These are phyloP conservation scores for Oryza australiensis DNA, from an alignment of 176 grass and related monocot species.

Conservation along the genomic window DNA sequence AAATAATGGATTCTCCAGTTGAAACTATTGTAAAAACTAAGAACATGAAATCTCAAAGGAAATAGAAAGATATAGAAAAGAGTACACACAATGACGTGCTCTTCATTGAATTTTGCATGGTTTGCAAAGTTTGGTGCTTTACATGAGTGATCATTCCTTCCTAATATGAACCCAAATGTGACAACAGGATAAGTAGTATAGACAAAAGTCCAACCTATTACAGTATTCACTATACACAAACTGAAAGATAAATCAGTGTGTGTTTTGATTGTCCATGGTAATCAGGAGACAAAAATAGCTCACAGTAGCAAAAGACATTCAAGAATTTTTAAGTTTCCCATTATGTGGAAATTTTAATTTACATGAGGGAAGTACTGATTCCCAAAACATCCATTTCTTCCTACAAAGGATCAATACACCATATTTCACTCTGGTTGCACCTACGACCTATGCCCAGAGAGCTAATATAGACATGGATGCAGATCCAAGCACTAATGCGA, in stretches of 20 bases:
- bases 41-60: not conserved
- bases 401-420: conserved; percentile 15
- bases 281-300: not conserved
- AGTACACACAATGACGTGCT: not conserved
- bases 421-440: conserved; percentile 13
- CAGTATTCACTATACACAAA: not conserved
- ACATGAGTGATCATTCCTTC: conserved; percentile 14
- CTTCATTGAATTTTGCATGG: not conserved
- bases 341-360: conserved; percentile 36
- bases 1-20: not conserved
- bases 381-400: not conserved
- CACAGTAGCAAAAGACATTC: not conserved
- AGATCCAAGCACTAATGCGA: conserved; percentile 87
- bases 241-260: not conserved
- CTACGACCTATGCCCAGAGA: conserved; percentile 75
- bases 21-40: not conserved
- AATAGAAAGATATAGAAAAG: not conserved
- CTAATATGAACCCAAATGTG: not conserved
- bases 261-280: not conserved
- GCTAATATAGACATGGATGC: conserved; percentile 95
- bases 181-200: not conserved
- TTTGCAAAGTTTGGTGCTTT: not conserved
- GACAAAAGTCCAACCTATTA: not conserved
- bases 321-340: not conserved
- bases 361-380: not conserved